phyloP scores from a whole-genome alignment of 192 early-diverging fungal species.

The Podila verticillata region DNA sequence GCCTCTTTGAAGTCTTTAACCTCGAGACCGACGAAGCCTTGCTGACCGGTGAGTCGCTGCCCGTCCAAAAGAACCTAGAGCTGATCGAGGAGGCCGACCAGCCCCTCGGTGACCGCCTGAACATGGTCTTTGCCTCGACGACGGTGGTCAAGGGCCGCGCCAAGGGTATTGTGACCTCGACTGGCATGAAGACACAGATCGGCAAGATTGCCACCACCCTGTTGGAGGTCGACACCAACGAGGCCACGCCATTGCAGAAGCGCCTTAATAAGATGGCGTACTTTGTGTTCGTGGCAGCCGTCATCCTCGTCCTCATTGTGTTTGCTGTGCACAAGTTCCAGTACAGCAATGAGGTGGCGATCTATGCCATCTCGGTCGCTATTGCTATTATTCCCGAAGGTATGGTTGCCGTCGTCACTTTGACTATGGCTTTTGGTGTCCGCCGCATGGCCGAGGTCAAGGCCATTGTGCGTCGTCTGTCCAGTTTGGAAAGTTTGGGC shows the following conservation, averaged over 20 bases:
- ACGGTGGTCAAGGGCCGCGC: slow-evolving; percentile 89
- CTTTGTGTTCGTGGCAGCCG: slow-evolving; percentile 77
- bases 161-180: slow-evolving; percentile 86
- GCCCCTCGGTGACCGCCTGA: slow-evolving; percentile 88
- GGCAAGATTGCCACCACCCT: slow-evolving; percentile 90
- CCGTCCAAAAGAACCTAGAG: slow-evolving; percentile 74
- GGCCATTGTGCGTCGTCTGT: slow-evolving; percentile 88
- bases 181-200: slow-evolving; percentile 88
- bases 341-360: slow-evolving; percentile 61
- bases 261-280: slow-evolving; percentile 78
- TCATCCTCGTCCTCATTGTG: slow-evolving; percentile 80
- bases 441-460: slow-evolving; percentile 82
- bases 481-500: slow-evolving; percentile 88
- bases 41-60: slow-evolving; percentile 89
- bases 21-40: slow-evolving; percentile 92
- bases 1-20: slow-evolving; percentile 85
- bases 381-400: slow-evolving; percentile 96
- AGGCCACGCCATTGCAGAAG: slow-evolving; percentile 70
- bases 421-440: slow-evolving; percentile 93
- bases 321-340: slow-evolving; percentile 77
- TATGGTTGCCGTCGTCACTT: slow-evolving; percentile 90
- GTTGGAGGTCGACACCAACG: slow-evolving; percentile 59
- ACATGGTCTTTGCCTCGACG: slow-evolving; percentile 89
- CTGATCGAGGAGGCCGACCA: slow-evolving; percentile 73
- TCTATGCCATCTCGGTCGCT: slow-evolving; percentile 84